Evolutionary conservation across 306 rosid species (phyloP), one percentile per base, ranked within the genome.

Genomic region (Prunus padus): DNA sequence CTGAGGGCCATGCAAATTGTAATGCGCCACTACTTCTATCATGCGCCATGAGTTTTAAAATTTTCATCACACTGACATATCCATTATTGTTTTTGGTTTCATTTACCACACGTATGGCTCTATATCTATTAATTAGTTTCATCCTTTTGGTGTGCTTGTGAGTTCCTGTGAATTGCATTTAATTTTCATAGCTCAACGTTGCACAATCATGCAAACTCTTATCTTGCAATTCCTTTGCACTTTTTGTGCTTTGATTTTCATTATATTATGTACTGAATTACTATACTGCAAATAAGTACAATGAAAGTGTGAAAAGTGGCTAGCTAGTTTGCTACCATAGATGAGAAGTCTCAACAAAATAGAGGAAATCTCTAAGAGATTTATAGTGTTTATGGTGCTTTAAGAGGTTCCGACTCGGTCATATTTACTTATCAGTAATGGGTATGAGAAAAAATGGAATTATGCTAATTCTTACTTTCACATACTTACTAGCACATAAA

Each of bases 1-100:
- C 75, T 16, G 33, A 73, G 64, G 79, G 75, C 74, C 75, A 73
- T 62, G 31, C 52, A 65, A 3, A 25, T 20, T 50, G 20, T 62
- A 26, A 14, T 18, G 46, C 42, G 52, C 57, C 65, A 67, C 65
- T 2, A 2, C 19, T 37, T 37, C 59, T 19, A 20, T 8, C 69
- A 12, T 28, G 28, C 45, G 28, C 61, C 57, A 8, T 8, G n/a
- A n/a, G n/a, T 10, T 44, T 10, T 4, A 5, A 30, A 6, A 47
- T 5, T 8, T 74, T 47, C 60, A 64, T 13, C 5, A 50, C 49
- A 30, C 57, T 62, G 50, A 10, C 75, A 22, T 47, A 47, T 72
- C 40, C 44, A 57, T 10, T 13, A 45, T 26, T 57, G 30, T 59
- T 73, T 11, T 45, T 25, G 25, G 26, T 72, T 22, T 51, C 62